phyloP scores from a whole-genome alignment of 257 asterid species.

The Penstemon davidsonii region DNA sequence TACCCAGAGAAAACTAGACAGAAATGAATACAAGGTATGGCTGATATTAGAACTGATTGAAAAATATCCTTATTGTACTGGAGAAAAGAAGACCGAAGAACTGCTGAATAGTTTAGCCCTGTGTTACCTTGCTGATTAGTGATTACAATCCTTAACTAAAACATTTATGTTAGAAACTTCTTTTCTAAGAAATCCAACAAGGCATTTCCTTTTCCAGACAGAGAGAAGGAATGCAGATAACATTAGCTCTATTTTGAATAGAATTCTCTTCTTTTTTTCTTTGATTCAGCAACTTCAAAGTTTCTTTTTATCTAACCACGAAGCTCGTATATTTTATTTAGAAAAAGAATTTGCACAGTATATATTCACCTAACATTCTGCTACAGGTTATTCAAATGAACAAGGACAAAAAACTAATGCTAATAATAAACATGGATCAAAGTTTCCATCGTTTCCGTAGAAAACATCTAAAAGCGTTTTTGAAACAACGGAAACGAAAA shows the following conservation, averaged over 20 bases:
- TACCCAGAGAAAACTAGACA: conserved; percentile 1
- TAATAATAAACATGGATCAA: too few relatives aligned
- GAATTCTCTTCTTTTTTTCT: too few relatives aligned
- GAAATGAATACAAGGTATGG: conserved; percentile 11
- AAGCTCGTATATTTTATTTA: too few relatives aligned
- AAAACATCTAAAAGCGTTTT: too few relatives aligned
- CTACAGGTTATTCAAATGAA: background rate
- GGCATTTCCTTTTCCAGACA: background rate
- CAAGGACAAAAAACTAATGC: too few relatives aligned
- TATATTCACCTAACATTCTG: background rate
- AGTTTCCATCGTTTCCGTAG: too few relatives aligned
- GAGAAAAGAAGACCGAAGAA: conserved; percentile 1
- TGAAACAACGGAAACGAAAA: too few relatives aligned
- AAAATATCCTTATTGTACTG: background rate
- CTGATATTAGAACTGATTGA: background rate
- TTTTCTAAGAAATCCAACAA: background rate
- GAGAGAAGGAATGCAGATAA: background rate
- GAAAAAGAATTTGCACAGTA: too few relatives aligned
- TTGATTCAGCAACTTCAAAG: too few relatives aligned
- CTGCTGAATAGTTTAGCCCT: conserved; percentile 9
- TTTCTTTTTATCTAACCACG: too few relatives aligned
- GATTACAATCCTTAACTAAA: background rate
- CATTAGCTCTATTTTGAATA: too few relatives aligned
- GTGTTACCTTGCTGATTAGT: background rate
- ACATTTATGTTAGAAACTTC: background rate